Evolutionary conservation across 23 red algal genomes (phyloP), one percentile per base, ranked within the genome.

Genomic region (Gracilaria vermiculophylla): DNA sequence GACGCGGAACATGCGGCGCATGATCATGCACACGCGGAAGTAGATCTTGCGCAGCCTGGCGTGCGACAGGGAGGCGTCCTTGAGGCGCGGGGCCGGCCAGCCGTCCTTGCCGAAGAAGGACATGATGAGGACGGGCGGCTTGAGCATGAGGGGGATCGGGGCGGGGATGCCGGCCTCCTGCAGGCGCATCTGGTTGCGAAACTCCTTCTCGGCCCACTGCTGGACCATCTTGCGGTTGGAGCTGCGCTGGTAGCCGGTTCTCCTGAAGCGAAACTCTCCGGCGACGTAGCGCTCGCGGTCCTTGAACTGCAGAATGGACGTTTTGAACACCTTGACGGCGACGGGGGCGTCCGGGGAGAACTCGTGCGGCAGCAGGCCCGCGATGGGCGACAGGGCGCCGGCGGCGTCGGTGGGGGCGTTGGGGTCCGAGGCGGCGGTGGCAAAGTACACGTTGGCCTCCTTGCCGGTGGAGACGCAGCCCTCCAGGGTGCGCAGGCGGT

Each of bases 131-230:
- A 98, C 87, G n/a, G 88, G 88, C n/a, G 81, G 72, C 19, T 91
- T 87, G 7, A 98, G 48, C 49, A 93, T 53, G 19, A 95, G 71
- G 0, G 96, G 92, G 44, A 71, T 49, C 5, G 96, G 96, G 11
- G 81, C 76, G 3, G 90, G 78, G 32, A 98, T 69, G 37, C 87
- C 92, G 19, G 86, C 86, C 32, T 83, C 77, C 29, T 74, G 75
- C 71, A 98, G 54, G n/a, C 96, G 92, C 10, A 79, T 62, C 78
- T 95, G 93, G 67, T 98, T 98, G 20, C 92, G 76, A 62, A 92
- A 98, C 70, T 98, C 96, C 88, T 98, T 98, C 85, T 98, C 96
- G 33, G 96, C 90, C 96, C 96, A 98, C 35, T 95, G 56, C 39
- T 85, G 82, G 0, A 98, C 96, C 96, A 98, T 98, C 69, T 98